phyloP scores from a whole-genome alignment of 78 protist species.

The Polysphondylium violaceum region DNA sequence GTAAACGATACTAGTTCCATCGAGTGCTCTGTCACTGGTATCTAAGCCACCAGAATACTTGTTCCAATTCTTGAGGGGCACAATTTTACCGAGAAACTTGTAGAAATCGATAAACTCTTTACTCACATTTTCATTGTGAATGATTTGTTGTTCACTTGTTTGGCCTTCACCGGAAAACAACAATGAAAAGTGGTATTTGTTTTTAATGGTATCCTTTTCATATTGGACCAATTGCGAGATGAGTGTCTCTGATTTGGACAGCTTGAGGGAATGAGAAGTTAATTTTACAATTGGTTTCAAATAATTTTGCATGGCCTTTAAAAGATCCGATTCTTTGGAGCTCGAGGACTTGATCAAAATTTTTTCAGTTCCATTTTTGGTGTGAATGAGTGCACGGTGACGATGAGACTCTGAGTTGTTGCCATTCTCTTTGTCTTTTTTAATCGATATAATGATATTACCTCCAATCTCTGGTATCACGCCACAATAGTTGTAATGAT shows the following conservation, averaged over 20 bases:
- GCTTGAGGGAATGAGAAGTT: conserved; percentile 24
- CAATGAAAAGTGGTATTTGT: conserved; percentile 21
- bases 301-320: conserved; percentile 25
- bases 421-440: conserved; percentile 25
- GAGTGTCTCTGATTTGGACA: conserved; percentile 18
- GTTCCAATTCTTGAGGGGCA: conserved; percentile 30
- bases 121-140: conserved; percentile 24
- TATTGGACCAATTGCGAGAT: not conserved
- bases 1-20: conserved; percentile 16
- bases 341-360: conserved; percentile 1
- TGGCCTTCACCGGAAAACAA: conserved; percentile 47
- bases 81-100: conserved; percentile 44
- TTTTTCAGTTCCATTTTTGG: conserved; percentile 30
- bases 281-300: conserved; percentile 22
- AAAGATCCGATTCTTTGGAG: conserved; percentile 11
- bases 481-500: conserved; percentile 34
- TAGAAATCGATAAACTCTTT: conserved; percentile 57
- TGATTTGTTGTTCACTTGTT: conserved; percentile 14
- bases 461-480: conserved; percentile 49
- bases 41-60: conserved; percentile 44
- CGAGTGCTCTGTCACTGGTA: not conserved
- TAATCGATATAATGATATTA: conserved; percentile 25
- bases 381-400: conserved; percentile 55
- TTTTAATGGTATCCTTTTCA: conserved; percentile 34
- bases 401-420: too few species aligned